Evolutionary conservation across 1,284 basidiomycete genomes (phyloP), one percentile per base, ranked within the genome.

Genomic region (Ganoderma multipileum): DNA sequence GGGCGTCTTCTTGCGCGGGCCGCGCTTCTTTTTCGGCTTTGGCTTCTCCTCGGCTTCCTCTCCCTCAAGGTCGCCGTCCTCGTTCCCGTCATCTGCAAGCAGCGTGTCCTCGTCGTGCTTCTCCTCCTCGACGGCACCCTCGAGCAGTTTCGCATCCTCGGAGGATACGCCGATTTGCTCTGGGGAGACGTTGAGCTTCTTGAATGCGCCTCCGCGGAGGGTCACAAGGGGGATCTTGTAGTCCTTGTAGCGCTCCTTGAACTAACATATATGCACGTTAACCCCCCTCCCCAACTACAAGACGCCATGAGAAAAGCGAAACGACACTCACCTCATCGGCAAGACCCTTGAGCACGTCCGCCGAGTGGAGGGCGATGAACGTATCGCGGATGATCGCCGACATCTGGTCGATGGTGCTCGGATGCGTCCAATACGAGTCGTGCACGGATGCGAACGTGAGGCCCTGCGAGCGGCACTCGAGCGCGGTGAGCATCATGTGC

Each of bases 391-490:
- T 97, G 74, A 94, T 86, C 61, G 85, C 85, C 0, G 94, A 95
- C 96, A 99, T 98, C 66, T 89, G 84, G 80, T 98, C 95, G 69
- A 99, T 94, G 71, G 88, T 89, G 47, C 85, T 88, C 0, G 97
- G 94, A 78, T 99, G 97, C 8, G 97, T 99, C 97, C 97, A 99
- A 83, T 99, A 99, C 1, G 96, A 98, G 79, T 99, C 98, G 81
- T 99, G 97, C 16, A 99, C 98, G 2, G 95, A 95, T 0, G 97
- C 97, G 79, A 99, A 99, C 0, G 92, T 92, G 69, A 98, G 79
- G 60, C 84, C 85, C 76, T 87, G 86, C 23, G 89, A 86, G 75
- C 87, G 84, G 78, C 95, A 98, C 76, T 95, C 92, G 52, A 98
- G 85, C n/a, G 97, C 97, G 1, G 97, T 99, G 73, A 99, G 83